phyloP scores from a whole-genome alignment of 1,284 basidiomycete species.

The Phellopilus nigrolimitatus region DNA sequence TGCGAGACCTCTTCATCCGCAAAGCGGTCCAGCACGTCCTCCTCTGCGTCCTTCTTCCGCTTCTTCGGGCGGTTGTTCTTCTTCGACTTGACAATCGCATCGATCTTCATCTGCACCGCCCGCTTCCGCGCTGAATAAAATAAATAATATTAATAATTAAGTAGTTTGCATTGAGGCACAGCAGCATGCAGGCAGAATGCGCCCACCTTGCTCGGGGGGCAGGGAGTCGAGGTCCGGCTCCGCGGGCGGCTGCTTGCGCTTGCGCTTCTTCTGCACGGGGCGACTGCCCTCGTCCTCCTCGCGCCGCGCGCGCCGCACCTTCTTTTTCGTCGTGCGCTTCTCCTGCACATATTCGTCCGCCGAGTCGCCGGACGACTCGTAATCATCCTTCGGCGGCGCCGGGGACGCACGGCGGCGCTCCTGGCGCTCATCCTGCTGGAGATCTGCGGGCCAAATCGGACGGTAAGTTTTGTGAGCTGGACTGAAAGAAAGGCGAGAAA shows the following conservation, averaged over 20 bases:
- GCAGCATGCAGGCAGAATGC: conserved; percentile 9
- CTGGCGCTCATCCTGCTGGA: conserved; percentile 19
- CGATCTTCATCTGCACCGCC: conserved; percentile 68
- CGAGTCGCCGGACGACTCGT: conserved; percentile 56
- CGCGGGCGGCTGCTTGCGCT: conserved; percentile 43
- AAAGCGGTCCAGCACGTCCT: conserved; percentile 77
- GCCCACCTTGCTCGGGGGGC: conserved; percentile 67
- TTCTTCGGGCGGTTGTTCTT: conserved; percentile 57
- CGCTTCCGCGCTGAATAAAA: conserved; percentile 54
- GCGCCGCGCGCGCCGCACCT: conserved; percentile 41
- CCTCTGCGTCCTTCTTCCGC: conserved; percentile 71
- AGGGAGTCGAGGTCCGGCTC: conserved; percentile 61
- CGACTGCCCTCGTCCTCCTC: conserved; percentile 36
- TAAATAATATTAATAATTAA: not conserved
- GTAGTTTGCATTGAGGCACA: conserved; percentile 22
- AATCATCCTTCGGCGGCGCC: conserved; percentile 36
- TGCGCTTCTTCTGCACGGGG: conserved; percentile 43
- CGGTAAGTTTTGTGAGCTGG: conserved; percentile 21
- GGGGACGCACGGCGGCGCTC: conserved; percentile 28
- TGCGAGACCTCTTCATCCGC: conserved; percentile 90
- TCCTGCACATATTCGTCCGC: conserved; percentile 67
- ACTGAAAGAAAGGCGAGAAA: conserved; percentile 3
- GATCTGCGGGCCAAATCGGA: conserved; percentile 28
- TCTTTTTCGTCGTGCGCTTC: conserved; percentile 41
- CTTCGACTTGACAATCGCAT: conserved; percentile 81